Base-by-base conservation (phyloP, 2,329 filamentous ascomycete species). In the Colletotrichum sp. region DNA sequence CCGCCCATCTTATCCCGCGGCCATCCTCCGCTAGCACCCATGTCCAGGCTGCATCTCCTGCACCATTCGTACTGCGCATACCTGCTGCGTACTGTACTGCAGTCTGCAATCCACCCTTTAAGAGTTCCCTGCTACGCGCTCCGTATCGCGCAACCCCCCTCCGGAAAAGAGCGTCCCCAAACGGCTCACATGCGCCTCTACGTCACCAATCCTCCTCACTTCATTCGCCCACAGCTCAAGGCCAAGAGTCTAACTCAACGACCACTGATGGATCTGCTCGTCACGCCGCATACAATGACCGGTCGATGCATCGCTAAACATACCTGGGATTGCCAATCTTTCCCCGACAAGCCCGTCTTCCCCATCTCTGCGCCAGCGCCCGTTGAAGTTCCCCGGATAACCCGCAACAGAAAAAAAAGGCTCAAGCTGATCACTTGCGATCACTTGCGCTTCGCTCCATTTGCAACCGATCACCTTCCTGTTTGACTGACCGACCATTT, bases 211-310 rank as follows among this genome's bases (percentile, higher is more conserved):
- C 55, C 26, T 16, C 8, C 49, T 21, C 24, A 32, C 69, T 73
- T 68, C 63, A 73, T 73, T 76, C 73, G 73, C 44, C 69, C 32
- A 44, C 39, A 30, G 26, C 15, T 8, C n/a, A 73, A 32, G 59
- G 73, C 73, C 73, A 76, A 76, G 73, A 76, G 69, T 63, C 70
- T 76, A 76, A 76, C 62, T 76, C 73, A 73, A 76, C 73, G 69
- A 76, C 73, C 69, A 63, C 69, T 32, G 44, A n/a, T 71, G 32
- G 36, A 64, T 62, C 73, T 44, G 26, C 63, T 73, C 57, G 73
- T 76, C 73, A 76, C 73, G 55, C 69, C 44, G 73, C 73, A 73
- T 73, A 28, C 49, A 26, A 30, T 24, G 32, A 21, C 36, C 24
- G 44, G 24, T 21, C 24, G 21, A 55, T 49, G 16, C 69, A 26